Conservation (phyloP, 2,329 filamentous ascomycete species). For the Xylariaceae sp. region DNA sequence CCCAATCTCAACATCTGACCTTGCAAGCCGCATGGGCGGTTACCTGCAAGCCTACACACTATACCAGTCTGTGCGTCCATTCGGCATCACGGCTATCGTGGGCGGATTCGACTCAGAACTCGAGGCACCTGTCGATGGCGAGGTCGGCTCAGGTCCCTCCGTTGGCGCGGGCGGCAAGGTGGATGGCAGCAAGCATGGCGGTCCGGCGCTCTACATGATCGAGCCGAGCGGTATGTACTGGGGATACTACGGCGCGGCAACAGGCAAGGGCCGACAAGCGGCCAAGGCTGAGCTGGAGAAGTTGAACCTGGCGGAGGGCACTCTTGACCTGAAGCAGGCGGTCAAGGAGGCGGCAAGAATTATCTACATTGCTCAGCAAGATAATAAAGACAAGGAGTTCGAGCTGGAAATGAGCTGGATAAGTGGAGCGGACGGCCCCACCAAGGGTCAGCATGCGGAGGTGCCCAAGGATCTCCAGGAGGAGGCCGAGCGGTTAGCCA, state of each 20-base stretch:
- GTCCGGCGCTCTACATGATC: conserved; percentile 97
- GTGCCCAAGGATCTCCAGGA: conserved; percentile 89
- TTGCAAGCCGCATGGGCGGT: conserved; percentile 90
- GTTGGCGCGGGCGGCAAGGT: conserved; percentile 84
- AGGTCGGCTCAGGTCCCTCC: conserved; percentile 80
- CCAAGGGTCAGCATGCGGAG: conserved; percentile 89
- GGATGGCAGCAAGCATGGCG: conserved; percentile 73
- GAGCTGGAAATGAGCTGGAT: conserved; percentile 99
- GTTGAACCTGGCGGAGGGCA: conserved; percentile 79
- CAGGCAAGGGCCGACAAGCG: conserved; percentile 93
- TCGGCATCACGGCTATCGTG: conserved; percentile 93
- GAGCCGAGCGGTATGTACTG: conserved; percentile 97
- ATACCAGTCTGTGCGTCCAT: conserved; percentile 94
- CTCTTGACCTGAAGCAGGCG: conserved; percentile 78
- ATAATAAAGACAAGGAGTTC: conserved; percentile 99
- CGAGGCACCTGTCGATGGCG: conserved; percentile 83
- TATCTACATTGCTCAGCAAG: conserved; percentile 96
- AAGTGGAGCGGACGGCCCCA: conserved; percentile 80
- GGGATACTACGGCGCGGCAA: conserved; percentile 98
- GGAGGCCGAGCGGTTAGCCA: conserved; percentile 90
- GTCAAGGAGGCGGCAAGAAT: conserved; percentile 97
- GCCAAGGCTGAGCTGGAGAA: conserved; percentile 99
- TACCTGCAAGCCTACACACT: conserved; percentile 98
- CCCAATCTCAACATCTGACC: conserved; percentile 84
- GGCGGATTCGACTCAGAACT: conserved; percentile 91